Evolutionary conservation across 352 stramenopile species (phyloP), one percentile per base, ranked within the genome.

Genomic region (Pythium biforme): DNA sequence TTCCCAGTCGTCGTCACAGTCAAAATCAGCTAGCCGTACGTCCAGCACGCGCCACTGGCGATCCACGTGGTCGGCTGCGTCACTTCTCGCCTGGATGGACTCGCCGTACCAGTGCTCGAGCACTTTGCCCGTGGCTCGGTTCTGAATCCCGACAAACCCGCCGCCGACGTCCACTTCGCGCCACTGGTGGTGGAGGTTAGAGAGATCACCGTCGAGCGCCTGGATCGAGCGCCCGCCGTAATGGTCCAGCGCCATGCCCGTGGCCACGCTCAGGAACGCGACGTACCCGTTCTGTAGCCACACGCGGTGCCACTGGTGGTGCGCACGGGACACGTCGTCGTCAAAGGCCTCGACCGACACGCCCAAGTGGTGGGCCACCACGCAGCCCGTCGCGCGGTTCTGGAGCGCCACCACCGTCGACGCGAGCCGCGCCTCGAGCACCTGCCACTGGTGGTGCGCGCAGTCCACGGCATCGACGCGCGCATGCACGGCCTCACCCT

Each of bases 31-130:
- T 4, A 11, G 40, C 20, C 8, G 19, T 3, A 47, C 40, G 17
- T 25, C 40, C 19, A 47, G 40, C n/a, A 54, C 47, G 47, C 29
- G 25, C 47, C 47, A 39, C 23, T 45, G 25, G 53, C 27, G 53
- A 23, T 59, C 47, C 12, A 49, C 19, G 23, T 49, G 33, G 53
- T 49, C 25, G 3, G 27, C 15, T 10, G 26, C 33, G 12, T 22
- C n/a, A 26, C 52, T 27, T 19, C 12, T 20, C 20, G 55, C 55
- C 4, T 23, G 43, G 25, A 55, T 46, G 5, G 26, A 62, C 5
- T 55, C 12, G 14, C 25, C 26, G 55, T 48, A 55, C n/a, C 48
- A 65, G 50, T 69, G 55, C 22, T 57, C 62, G 27, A 69, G 40
- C 12, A 60, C 26, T 31, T 53, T 27, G 31, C 43, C 31, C 20